Conservation (phyloP, 257 asterid species). For the Fraxinus americana region DNA sequence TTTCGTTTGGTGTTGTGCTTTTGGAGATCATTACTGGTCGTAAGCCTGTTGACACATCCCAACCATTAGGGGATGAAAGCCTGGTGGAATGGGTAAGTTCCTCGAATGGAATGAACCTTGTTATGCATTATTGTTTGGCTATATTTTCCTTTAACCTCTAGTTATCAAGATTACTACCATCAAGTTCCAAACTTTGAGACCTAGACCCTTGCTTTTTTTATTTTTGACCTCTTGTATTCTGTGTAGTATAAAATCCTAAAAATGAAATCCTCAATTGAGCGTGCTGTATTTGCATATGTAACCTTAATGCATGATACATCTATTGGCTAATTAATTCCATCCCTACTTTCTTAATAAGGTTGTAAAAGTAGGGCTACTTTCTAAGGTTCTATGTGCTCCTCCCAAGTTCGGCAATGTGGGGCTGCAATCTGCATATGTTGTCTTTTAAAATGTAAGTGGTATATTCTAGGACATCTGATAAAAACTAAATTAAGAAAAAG, state of each 20-base stretch:
- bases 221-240: background rate
- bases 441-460: background rate
- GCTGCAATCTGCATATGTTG: background rate
- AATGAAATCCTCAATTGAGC: background rate
- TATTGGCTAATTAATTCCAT: background rate
- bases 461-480: too few species aligned
- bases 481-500: too few species aligned
- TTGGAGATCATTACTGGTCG: slow-evolving; percentile 91
- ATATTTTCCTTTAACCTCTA: slow-evolving; percentile 3
- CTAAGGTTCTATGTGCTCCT: background rate
- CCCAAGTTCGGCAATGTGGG: background rate
- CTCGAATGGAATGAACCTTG: background rate
- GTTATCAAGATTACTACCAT: slow-evolving; percentile 1
- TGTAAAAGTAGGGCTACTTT: background rate
- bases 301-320: background rate
- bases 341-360: background rate
- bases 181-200: background rate
- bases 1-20: slow-evolving; percentile 82
- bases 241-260: background rate
- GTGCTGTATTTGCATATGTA: background rate
- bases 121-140: slow-evolving; percentile 16
- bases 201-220: background rate
- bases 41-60: slow-evolving; percentile 82
- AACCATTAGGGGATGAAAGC: slow-evolving; percentile 86
- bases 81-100: slow-evolving; percentile 82